phyloP scores from a whole-genome alignment of 176 grass and related monocot species.

The Rhynchospora pubera region DNA sequence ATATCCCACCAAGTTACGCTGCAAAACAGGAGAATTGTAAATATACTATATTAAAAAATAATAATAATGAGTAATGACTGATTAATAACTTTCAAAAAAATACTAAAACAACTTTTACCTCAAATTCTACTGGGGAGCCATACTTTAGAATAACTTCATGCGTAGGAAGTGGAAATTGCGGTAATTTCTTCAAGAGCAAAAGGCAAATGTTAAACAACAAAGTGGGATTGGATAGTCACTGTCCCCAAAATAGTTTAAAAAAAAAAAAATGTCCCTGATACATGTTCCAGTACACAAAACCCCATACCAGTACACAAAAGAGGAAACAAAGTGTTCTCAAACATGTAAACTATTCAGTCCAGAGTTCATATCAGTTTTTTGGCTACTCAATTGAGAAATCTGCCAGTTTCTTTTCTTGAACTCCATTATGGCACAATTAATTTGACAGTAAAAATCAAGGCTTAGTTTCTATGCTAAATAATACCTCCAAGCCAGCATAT shows the following conservation, averaged over 20 bases:
- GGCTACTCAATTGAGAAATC: background rate
- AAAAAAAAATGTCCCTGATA: background rate
- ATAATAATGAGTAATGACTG: background rate
- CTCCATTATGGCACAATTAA: background rate
- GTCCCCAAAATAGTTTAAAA: background rate
- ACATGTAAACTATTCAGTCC: background rate
- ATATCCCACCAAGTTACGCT: constrained; percentile 84
- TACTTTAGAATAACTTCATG: constrained; percentile 79
- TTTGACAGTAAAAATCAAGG: background rate
- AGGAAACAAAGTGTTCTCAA: background rate
- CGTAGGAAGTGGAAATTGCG: constrained; percentile 81
- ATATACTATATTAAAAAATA: constrained; percentile 21
- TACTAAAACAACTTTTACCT: constrained; percentile 39
- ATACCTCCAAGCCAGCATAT: background rate
- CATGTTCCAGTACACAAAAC: too few species aligned
- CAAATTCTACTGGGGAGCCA: constrained; percentile 63
- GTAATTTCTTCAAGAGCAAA: constrained; percentile 54
- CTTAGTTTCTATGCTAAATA: background rate
- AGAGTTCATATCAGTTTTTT: background rate
- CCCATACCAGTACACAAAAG: background rate
- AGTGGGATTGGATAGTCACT: background rate
- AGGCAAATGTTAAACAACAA: constrained; percentile 19
- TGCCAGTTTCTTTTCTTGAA: background rate
- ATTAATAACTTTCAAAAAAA: background rate
- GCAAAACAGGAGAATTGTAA: constrained; percentile 10